Base-by-base conservation (phyloP, 2,329 filamentous ascomycete genomes). In the Diaporthe batatas region DNA sequence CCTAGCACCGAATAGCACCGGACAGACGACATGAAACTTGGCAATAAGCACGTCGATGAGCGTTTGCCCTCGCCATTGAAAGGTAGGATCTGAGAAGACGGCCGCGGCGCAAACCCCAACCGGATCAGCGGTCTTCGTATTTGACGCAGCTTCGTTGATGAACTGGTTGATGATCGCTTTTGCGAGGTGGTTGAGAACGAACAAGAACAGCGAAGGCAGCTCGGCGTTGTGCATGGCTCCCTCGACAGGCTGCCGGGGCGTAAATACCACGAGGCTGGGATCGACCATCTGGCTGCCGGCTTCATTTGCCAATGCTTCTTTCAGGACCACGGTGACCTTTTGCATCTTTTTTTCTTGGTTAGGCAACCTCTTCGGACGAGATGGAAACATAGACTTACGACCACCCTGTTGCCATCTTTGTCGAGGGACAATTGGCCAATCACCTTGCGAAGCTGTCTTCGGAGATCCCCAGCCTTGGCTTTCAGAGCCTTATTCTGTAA, bases 1-100 rank as follows among this genome's bases (percentile, higher is more conserved):
- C 55, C 90, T 88, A 76, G 95, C 90, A 23, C 96, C 96, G 80
- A 97, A 98, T 0, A 99, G 85, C 1, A 95, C 91, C 0, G 96
- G 96, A 78, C 94, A 97, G 4, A 90, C 87, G 21, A 93, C 86
- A 73, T 95, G 91, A 78, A 94, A 93, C 81, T 98, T 98, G 70
- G 95, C 92, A 78, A 95, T 88, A 6, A 96, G 82, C 67, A 96
- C 91, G 79, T 95, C 93, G 70, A 93, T 91, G 75, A 96, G 85
- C 0, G 91, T 86, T 57, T 87, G 82, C n/a, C 89, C 91, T 64
- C 91, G 87, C 86, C 90, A 92, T 64, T 87, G 83, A 77, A 93
- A 91, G 6, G 88, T 84, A 1, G 88, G 84, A 58, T 89, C 86
- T 1, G 92, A 91, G 78, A 95, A 94, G 32, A 94, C 87, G 74